Evolutionary conservation across 2,329 filamentous ascomycete genomes (phyloP).

Genomic region (Gnomoniopsis sp.): DNA sequence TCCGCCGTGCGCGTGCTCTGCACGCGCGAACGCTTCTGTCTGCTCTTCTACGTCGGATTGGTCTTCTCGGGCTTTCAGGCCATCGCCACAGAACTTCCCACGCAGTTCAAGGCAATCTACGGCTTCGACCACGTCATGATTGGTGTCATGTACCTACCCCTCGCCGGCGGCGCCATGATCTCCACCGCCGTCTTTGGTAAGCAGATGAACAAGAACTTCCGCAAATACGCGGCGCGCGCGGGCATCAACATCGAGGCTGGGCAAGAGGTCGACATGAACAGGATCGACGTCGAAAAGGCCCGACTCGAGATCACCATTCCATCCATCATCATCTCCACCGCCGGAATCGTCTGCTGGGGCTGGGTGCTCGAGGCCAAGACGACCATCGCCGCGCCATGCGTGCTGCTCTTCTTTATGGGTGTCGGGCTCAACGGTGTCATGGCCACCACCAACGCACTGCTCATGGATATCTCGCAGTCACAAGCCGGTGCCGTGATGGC

Average conservation of each 20-base stretch:
- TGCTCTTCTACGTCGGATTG: conserved; percentile 32
- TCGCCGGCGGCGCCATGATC: conserved; percentile 33
- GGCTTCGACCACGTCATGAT: conserved; percentile 35
- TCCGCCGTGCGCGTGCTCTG: conserved; percentile 31
- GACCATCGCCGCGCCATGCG: conserved; percentile 37
- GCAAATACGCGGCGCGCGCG: conserved; percentile 45
- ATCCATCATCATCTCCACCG: conserved; percentile 41
- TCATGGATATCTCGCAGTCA: conserved; percentile 6
- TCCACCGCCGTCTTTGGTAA: conserved; percentile 39
- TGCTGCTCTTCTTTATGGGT: conserved; percentile 37
- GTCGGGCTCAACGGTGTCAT: conserved; percentile 18
- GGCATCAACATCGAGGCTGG: conserved; percentile 46
- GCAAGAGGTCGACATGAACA: conserved; percentile 33
- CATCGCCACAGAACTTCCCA: conserved; percentile 30
- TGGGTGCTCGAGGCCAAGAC: conserved; percentile 38
- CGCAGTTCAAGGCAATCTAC: conserved; percentile 30
- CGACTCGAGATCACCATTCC: conserved; percentile 32
- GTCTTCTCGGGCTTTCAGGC: conserved; percentile 33
- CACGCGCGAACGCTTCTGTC: conserved; percentile 31
- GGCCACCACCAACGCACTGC: conserved; percentile 7
- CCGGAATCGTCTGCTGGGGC: conserved; percentile 38
- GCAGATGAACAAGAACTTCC: conserved; percentile 60
- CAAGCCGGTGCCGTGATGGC: conserved; percentile 8
- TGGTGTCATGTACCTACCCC: conserved; percentile 40
- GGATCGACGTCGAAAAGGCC: conserved; percentile 35